These are phyloP conservation scores for Auxenochlorella pyrenoidosa DNA, from an alignment of 139 green algal genomes.

Conservation along the genomic window DNA sequence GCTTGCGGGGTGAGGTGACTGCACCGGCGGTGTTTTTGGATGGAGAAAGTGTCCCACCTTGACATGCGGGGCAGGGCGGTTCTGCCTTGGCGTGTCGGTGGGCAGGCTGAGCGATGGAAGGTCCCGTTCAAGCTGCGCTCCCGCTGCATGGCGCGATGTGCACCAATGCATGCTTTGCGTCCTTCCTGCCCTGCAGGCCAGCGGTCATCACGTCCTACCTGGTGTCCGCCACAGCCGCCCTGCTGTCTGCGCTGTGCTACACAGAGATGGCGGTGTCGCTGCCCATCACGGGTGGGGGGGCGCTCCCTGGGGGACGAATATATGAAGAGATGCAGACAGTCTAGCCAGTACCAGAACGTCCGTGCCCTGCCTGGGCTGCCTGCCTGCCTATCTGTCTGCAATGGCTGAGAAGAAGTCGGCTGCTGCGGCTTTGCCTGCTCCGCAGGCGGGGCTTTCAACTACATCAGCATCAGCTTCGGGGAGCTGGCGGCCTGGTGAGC, in stretches of 20 bases:
- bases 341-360: neutral
- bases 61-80: too few relatives aligned
- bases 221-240: slow-evolving; percentile 66
- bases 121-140: too few relatives aligned
- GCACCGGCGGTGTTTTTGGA: too few relatives aligned
- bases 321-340: neutral
- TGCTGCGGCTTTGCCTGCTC: too few relatives aligned
- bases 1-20: slow-evolving; percentile 63
- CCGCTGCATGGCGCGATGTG: too few relatives aligned
- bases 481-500: slow-evolving; percentile 78
- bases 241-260: slow-evolving; percentile 89
- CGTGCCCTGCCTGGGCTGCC: slow-evolving; percentile 41
- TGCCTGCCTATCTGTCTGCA: too few relatives aligned
- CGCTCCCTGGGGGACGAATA: too few relatives aligned
- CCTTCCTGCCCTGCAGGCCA: slow-evolving; percentile 32
- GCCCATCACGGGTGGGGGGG: neutral
- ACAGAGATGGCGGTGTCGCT: slow-evolving; percentile 77
- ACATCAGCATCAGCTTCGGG: slow-evolving; percentile 79
- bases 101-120: neutral
- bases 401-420: too few relatives aligned
- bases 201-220: slow-evolving; percentile 74
- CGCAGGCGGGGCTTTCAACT: slow-evolving; percentile 87
- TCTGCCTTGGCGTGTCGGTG: neutral
- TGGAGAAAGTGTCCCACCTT: too few relatives aligned
- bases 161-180: neutral